Percentiles rank a stretch among this genome's conserved stretches.
phyloP scores from a whole-genome alignment of 2,329 filamentous ascomycete species.

The Pestalotiopsis sp. region DNA sequence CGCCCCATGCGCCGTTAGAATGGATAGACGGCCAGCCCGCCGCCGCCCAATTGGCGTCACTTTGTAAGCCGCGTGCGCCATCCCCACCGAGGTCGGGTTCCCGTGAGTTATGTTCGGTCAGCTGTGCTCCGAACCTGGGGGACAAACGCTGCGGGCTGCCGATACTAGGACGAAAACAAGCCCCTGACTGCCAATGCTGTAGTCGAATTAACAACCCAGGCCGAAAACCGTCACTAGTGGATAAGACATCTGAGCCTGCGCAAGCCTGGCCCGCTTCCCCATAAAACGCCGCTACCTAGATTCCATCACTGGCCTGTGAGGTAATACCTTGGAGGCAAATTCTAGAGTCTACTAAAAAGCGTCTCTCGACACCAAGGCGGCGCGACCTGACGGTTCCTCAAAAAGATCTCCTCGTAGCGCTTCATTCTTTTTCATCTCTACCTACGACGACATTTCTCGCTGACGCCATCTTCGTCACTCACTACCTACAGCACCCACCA shows the following conservation, averaged over 20 bases:
- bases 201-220: neutral
- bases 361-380: neutral
- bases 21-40: neutral
- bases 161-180: neutral
- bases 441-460: neutral
- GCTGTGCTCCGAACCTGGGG: neutral
- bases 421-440: neutral
- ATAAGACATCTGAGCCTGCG: too few relatives aligned
- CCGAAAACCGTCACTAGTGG: neutral
- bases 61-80: neutral
- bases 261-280: conserved; percentile 1
- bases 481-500: conserved; percentile 23
- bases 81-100: neutral
- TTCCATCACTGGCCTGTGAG: neutral
- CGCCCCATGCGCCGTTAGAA: neutral
- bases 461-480: neutral
- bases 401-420: neutral
- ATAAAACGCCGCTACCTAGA: neutral
- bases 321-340: neutral
- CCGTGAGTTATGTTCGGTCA: neutral
- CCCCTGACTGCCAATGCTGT: neutral
- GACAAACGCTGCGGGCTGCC: neutral
- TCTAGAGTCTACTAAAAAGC: neutral
- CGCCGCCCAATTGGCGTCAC: neutral
- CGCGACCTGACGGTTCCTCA: too few relatives aligned